Conservation (phyloP, 345 rosid genomes). For the Pistacia atlantica region DNA sequence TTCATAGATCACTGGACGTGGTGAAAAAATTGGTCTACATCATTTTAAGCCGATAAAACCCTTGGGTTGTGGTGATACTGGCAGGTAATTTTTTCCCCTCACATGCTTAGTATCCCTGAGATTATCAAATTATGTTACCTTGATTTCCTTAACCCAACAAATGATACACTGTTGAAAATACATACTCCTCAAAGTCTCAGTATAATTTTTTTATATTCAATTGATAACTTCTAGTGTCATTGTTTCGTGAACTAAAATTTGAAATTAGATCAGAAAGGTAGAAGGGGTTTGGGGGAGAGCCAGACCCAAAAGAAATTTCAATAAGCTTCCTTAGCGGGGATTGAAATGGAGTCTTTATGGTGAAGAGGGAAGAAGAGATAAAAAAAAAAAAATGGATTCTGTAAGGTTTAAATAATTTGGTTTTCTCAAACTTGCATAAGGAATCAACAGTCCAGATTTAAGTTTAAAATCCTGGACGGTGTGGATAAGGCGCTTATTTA, state of each 20-base stretch:
- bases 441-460: neutral
- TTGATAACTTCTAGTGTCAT: neutral
- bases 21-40: conserved; percentile 72
- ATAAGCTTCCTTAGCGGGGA: neutral
- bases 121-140: neutral
- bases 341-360: neutral
- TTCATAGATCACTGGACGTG: conserved; percentile 65
- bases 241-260: neutral
- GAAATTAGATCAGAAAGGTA: neutral
- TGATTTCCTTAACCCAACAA: neutral
- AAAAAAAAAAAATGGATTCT: neutral
- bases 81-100: conserved; percentile 57
- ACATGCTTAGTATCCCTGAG: neutral
- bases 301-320: neutral
- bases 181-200: neutral
- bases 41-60: conserved; percentile 97
- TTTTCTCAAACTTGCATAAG: neutral
- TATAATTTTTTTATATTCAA: neutral
- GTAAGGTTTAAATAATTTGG: neutral
- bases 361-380: neutral
- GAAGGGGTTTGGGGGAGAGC: neutral
- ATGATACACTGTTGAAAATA: neutral
- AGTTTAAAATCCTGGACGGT: neutral
- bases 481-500: neutral
- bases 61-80: conserved; percentile 95